Conservation (phyloP, 352 stramenopile species). For the Globisporangium splendens region DNA sequence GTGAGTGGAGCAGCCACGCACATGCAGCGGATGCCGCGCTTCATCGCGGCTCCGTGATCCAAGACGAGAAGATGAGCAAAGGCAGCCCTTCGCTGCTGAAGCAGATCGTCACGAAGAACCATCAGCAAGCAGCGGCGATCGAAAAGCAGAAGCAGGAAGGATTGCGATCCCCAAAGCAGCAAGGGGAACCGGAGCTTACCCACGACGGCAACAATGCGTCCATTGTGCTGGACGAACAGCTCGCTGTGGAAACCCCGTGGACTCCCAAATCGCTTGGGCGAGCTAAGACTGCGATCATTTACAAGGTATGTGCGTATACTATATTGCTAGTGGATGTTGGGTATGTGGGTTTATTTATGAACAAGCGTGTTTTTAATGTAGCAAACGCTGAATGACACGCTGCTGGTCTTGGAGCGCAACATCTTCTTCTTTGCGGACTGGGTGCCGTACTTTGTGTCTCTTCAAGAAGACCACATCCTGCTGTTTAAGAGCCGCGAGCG, state of each 20-base stretch:
- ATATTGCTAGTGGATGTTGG: background rate
- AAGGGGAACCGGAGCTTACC: slow-evolving; percentile 28
- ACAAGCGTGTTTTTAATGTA: slow-evolving; percentile 14
- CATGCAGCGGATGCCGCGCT: background rate
- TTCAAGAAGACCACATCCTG: slow-evolving; percentile 77
- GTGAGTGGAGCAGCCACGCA: no score
- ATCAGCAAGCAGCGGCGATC: slow-evolving; percentile 4
- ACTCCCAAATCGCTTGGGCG: slow-evolving; percentile 81
- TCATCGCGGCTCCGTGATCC: background rate
- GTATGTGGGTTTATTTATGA: background rate
- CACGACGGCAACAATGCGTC: slow-evolving; percentile 83
- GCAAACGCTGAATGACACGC: slow-evolving; percentile 85
- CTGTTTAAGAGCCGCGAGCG: slow-evolving; percentile 76
- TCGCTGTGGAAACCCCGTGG: slow-evolving; percentile 57
- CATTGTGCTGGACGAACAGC: slow-evolving; percentile 57
- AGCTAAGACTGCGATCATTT: slow-evolving; percentile 83
- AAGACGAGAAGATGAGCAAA: slow-evolving; percentile 2
- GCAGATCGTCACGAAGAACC: slow-evolving; percentile 27
- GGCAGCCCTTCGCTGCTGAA: slow-evolving; percentile 31
- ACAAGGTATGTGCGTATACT: slow-evolving; percentile 48
- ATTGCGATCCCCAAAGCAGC: background rate
- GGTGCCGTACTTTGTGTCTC: slow-evolving; percentile 77
- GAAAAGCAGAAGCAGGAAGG: slow-evolving; percentile 3
- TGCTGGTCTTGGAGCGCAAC: slow-evolving; percentile 74
- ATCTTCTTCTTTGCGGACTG: slow-evolving; percentile 85